phyloP scores from a whole-genome alignment of 352 stramenopile species.

The Phytophthora kernoviae region DNA sequence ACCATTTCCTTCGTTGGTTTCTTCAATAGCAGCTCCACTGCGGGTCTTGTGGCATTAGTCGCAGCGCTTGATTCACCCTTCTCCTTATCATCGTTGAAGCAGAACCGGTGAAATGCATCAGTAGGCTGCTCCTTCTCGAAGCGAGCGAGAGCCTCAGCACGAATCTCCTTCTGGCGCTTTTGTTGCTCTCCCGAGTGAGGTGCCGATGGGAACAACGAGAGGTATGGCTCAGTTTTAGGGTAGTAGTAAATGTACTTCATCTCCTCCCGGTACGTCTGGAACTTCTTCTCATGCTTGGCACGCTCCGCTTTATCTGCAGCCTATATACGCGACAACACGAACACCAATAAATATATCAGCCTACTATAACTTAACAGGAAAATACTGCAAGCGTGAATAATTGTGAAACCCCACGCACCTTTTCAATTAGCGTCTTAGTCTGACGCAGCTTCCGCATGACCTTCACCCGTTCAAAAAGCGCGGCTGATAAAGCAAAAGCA shows the following conservation, averaged over 20 bases:
- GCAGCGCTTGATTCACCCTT: conserved; percentile 16
- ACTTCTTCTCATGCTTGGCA: conserved; percentile 38
- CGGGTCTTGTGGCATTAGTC: conserved; percentile 20
- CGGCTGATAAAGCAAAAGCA: conserved; percentile 36
- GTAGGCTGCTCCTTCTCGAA: conserved; percentile 63
- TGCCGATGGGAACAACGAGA: conserved; percentile 67
- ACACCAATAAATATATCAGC: not conserved
- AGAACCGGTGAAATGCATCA: conserved; percentile 79
- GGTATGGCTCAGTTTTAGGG: conserved; percentile 70
- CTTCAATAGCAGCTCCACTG: conserved; percentile 63
- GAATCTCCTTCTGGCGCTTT: conserved; percentile 53
- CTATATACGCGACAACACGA: conserved; percentile 14
- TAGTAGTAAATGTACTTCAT: conserved; percentile 89
- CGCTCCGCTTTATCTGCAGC: conserved; percentile 47
- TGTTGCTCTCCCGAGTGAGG: conserved; percentile 57
- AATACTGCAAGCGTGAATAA: not conserved
- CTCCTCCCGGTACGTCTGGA: conserved; percentile 56
- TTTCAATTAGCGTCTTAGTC: conserved; percentile 49
- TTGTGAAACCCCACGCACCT: conserved; percentile 29
- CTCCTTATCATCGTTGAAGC: conserved; percentile 58
- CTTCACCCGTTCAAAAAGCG: conserved; percentile 85
- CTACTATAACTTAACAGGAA: not conserved
- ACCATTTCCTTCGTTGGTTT: conserved; percentile 69
- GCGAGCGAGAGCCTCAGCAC: conserved; percentile 42
- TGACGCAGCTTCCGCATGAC: conserved; percentile 83